A percentile compares a stretch with the other conserved stretches of the same genome.
These are phyloP conservation scores for Fraxinus albicans DNA, from an alignment of 305 asterid species.

Conservation along the genomic window DNA sequence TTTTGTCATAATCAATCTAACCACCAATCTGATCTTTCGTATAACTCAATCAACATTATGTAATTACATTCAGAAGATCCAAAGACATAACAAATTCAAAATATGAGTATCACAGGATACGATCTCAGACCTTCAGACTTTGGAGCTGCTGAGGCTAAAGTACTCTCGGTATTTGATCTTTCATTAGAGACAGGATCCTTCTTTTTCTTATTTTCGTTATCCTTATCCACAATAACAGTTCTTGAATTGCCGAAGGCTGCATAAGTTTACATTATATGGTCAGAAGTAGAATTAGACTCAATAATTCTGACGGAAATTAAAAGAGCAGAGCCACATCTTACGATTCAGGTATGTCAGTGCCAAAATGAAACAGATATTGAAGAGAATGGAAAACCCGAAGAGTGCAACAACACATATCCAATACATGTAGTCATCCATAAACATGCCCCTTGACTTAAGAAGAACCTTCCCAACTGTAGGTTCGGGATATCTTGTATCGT, in stretches of 20 bases:
- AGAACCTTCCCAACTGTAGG: neutral
- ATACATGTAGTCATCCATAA: neutral
- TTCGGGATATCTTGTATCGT: neutral
- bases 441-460: neutral
- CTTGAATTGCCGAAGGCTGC: conserved; percentile 77
- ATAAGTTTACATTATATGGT: conserved; percentile 19
- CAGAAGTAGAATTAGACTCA: conserved; percentile 25
- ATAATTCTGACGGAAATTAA: conserved; percentile 8
- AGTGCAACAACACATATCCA: neutral
- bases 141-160: conserved; percentile 45
- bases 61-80: neutral
- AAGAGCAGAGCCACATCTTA: conserved; percentile 36
- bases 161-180: conserved; percentile 22
- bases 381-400: neutral
- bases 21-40: neutral
- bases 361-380: neutral
- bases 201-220: conserved; percentile 34
- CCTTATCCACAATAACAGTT: conserved; percentile 45
- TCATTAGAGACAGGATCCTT: conserved; percentile 20
- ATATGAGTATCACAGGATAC: neutral
- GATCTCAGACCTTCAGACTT: conserved; percentile 36
- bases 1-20: neutral
- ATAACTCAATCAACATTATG: neutral
- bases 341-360: conserved; percentile 39
- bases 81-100: neutral